These are phyloP conservation scores for Pelagophyceae sp. DNA, from an alignment of 352 stramenopile species.

Conservation along the genomic window DNA sequence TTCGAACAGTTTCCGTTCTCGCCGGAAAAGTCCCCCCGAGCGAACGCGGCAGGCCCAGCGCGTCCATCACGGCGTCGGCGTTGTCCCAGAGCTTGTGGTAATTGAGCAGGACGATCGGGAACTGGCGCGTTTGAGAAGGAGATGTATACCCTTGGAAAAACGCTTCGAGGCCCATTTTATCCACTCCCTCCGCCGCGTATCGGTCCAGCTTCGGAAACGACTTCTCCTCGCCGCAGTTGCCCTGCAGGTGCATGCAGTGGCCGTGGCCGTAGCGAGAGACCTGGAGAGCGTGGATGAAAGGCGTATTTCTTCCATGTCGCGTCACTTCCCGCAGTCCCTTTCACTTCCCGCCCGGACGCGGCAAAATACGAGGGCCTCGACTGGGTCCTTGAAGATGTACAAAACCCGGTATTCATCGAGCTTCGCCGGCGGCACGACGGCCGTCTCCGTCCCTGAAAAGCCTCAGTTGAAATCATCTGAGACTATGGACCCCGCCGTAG, in stretches of 20 bases:
- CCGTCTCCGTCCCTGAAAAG: constrained; percentile 20
- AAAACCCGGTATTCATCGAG: constrained; percentile 34
- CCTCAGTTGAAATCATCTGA: no score
- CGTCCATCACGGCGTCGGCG: constrained; percentile 29
- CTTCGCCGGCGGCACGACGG: constrained; percentile 14
- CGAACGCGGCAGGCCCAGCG: constrained; percentile 29
- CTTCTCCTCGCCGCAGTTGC: constrained; percentile 29
- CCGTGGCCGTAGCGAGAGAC: constrained; percentile 33
- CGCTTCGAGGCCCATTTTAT: constrained; percentile 16
- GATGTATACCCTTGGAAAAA: constrained; percentile 25
- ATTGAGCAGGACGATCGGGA: constrained; percentile 34
- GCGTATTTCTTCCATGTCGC: no score
- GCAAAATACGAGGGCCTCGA: constrained; percentile 34
- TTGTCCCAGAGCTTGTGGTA: constrained; percentile 44
- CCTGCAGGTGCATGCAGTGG: constrained; percentile 34
- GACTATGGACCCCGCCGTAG: no score
- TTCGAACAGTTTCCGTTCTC: constrained; percentile 35
- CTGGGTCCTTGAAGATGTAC: constrained; percentile 38
- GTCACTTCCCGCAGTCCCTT: no score
- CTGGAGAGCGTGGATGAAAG: no score
- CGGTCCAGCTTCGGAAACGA: constrained; percentile 31
- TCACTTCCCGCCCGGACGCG: no score
- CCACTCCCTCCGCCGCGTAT: constrained; percentile 14
- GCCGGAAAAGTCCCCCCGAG: constrained; percentile 27
- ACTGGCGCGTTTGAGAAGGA: constrained; percentile 19